Evolutionary conservation across 2,329 filamentous ascomycete genomes (phyloP).

Genomic region (Metarhizium guizhouense): DNA sequence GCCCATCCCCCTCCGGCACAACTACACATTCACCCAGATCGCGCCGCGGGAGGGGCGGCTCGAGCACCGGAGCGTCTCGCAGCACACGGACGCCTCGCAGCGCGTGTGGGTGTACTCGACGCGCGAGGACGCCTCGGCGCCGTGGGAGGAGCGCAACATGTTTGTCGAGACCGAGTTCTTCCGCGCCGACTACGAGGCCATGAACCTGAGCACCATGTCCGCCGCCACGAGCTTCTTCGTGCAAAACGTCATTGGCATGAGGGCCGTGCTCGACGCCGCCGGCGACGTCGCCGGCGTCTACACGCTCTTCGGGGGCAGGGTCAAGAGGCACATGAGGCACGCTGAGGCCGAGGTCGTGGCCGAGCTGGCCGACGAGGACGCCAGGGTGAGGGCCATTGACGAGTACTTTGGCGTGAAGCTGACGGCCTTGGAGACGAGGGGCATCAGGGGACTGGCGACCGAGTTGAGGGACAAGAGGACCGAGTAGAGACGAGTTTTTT

Average conservation of each 20-base stretch:
- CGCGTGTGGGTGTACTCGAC: constrained; percentile 31
- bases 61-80: constrained; percentile 20
- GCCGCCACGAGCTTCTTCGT: constrained; percentile 28
- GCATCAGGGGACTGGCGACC: constrained; percentile 32
- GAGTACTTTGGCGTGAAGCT: constrained; percentile 42
- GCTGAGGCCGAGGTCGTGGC: constrained; percentile 26
- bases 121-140: constrained; percentile 16
- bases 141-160: constrained; percentile 39
- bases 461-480: constrained; percentile 8
- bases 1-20: not conserved
- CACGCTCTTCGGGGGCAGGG: constrained; percentile 32
- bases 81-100: constrained; percentile 23
- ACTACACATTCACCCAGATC: constrained; percentile 23
- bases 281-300: constrained; percentile 24
- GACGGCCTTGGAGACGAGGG: constrained; percentile 33
- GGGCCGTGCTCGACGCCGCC: constrained; percentile 16
- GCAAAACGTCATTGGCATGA: constrained; percentile 25
- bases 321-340: constrained; percentile 33
- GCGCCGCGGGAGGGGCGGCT: constrained; percentile 36
- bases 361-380: constrained; percentile 34
- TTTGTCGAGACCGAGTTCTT: constrained; percentile 43
- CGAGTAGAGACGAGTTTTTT: too few relatives aligned
- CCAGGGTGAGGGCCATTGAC: constrained; percentile 38
- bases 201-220: constrained; percentile 31
- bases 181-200: constrained; percentile 35